These are phyloP conservation scores for Kwoniella dejecticola DNA, from an alignment of 768 basidiomycete species.

Conservation along the genomic window DNA sequence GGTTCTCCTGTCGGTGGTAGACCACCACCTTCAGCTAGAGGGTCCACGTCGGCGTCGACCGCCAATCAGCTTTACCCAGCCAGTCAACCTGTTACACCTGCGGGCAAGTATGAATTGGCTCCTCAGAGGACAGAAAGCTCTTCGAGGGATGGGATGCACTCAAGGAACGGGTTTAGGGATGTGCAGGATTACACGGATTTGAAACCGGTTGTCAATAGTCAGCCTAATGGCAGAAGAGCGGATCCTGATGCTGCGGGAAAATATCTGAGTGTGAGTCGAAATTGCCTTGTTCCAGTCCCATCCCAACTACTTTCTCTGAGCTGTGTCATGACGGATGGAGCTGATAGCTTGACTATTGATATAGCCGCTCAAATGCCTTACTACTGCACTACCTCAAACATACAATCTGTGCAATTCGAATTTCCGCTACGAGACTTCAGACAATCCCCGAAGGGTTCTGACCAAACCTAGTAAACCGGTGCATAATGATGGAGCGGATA, in stretches of 20 bases:
- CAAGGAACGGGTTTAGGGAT: conserved; percentile 67
- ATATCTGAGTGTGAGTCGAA: conserved; percentile 83
- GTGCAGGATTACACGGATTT: conserved; percentile 76
- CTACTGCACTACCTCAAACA: conserved; percentile 83
- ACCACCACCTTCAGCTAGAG: conserved; percentile 10
- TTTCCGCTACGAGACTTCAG: conserved; percentile 90
- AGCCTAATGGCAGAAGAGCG: conserved; percentile 71
- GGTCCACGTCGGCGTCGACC: background rate
- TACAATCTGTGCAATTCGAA: conserved; percentile 91
- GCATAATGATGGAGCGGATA: conserved; percentile 96
- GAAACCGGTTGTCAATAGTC: conserved; percentile 69
- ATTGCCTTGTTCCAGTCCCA: no score
- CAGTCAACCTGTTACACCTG: conserved; percentile 43
- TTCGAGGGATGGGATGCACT: conserved; percentile 19
- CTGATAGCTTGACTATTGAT: no score
- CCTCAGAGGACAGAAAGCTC: conserved; percentile 2
- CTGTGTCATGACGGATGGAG: no score
- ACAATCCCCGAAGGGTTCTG: conserved; percentile 92
- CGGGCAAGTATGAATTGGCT: conserved; percentile 36
- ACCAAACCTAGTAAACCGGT: conserved; percentile 96
- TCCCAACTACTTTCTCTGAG: no score
- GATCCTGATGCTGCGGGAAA: conserved; percentile 65
- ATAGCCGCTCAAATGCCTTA: conserved; percentile 71
- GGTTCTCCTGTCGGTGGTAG: conserved; percentile 20
- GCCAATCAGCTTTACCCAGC: conserved; percentile 36